Conservation (phyloP, 768 basidiomycete species). For the Pisolithus albus region DNA sequence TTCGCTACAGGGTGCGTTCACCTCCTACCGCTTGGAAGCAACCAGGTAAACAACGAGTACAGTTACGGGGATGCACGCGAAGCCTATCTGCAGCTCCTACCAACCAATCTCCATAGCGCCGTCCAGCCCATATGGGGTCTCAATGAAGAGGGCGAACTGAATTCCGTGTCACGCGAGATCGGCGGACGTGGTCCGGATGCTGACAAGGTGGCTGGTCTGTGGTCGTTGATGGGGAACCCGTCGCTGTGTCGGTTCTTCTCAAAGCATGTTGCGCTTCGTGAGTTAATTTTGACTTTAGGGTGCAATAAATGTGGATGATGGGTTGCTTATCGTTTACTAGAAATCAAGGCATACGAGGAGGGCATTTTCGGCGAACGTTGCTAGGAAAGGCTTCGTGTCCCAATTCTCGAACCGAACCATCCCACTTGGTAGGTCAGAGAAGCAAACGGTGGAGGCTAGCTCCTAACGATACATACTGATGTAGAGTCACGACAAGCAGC, state of each 20-base stretch:
- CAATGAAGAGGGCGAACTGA: slow-evolving; percentile 18
- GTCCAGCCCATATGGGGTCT: slow-evolving; percentile 18
- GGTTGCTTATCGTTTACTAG: slow-evolving; percentile 26
- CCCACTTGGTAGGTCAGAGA: no score
- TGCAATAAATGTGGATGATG: not conserved
- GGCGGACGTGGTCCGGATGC: slow-evolving; percentile 31
- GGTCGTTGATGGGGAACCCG: slow-evolving; percentile 59
- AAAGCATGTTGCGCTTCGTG: slow-evolving; percentile 58
- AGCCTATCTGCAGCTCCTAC: slow-evolving; percentile 3
- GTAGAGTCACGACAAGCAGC: no score
- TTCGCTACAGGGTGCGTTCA: slow-evolving; percentile 51
- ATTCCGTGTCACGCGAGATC: slow-evolving; percentile 36
- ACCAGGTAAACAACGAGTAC: not conserved
- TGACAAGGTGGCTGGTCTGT: slow-evolving; percentile 28
- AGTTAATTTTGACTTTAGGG: slow-evolving; percentile 20
- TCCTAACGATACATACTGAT: no score
- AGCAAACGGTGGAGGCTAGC: no score
- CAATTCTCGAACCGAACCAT: no score
- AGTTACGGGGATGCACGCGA: slow-evolving; percentile 3
- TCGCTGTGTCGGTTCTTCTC: slow-evolving; percentile 61
- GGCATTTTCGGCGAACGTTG: slow-evolving; percentile 18
- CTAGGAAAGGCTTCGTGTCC: no score
- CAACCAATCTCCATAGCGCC: not conserved
- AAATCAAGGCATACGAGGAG: slow-evolving; percentile 64
- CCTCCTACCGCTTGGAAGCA: not conserved